Conservation (phyloP, 2,329 filamentous ascomycete genomes). For the Colletotrichum tabaci region DNA sequence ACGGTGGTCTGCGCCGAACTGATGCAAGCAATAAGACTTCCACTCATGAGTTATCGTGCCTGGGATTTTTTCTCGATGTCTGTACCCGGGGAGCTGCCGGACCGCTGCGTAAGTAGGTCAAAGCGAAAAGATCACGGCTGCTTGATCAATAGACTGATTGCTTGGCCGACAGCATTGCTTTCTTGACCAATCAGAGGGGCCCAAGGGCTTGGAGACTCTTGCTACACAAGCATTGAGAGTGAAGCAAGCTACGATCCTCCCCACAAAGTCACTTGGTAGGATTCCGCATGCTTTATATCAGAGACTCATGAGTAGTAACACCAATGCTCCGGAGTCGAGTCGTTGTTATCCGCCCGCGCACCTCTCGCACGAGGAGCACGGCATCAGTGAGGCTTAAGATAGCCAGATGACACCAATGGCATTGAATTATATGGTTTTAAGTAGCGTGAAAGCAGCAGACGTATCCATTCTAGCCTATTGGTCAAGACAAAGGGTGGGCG, state of each 20-base stretch:
- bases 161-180: background rate
- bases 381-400: background rate
- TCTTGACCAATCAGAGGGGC: background rate
- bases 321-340: background rate
- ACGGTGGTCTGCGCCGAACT: background rate
- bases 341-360: background rate
- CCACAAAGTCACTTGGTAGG: background rate
- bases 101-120: background rate
- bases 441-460: background rate
- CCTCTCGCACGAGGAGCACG: background rate
- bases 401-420: background rate
- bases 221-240: slow-evolving; percentile 1
- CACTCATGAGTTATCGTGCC: background rate
- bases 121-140: background rate
- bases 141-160: background rate
- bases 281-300: background rate
- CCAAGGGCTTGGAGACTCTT: background rate
- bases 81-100: background rate
- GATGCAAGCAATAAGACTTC: background rate
- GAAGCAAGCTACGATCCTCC: background rate
- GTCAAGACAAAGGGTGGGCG: too few relatives aligned
- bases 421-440: background rate
- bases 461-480: too few relatives aligned
- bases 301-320: background rate
- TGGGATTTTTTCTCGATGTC: background rate